phyloP scores from a whole-genome alignment of 306 rosid species.

The Begonia fuchsioides region DNA sequence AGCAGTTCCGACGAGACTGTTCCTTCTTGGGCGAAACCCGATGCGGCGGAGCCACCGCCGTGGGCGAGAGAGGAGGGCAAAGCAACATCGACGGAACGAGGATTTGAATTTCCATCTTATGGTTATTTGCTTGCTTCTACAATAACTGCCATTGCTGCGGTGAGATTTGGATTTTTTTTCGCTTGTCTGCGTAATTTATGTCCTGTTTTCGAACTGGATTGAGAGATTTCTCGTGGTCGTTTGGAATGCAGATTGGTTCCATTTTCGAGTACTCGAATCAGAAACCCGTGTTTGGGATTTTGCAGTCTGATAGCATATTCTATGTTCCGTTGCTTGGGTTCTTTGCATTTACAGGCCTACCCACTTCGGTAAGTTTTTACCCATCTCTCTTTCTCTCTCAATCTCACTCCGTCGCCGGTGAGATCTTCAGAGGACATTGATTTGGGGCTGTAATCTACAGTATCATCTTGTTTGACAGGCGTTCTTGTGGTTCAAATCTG shows the following conservation, averaged over 20 bases:
- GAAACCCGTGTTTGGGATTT: conserved; percentile 70
- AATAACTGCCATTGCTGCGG: conserved; percentile 90
- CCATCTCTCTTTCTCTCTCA: background rate
- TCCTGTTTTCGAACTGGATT: background rate
- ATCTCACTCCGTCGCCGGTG: background rate
- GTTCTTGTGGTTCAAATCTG: conserved; percentile 83
- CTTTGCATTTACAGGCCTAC: conserved; percentile 76
- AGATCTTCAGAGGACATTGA: background rate
- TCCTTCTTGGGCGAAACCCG: conserved; percentile 84
- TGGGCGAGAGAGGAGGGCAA: conserved; percentile 60
- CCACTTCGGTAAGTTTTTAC: conserved; percentile 51
- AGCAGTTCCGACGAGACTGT: conserved; percentile 62
- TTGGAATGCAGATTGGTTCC: conserved; percentile 59
- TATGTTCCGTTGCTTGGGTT: conserved; percentile 91
- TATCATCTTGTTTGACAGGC: conserved; percentile 25
- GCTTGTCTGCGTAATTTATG: background rate
- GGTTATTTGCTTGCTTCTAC: conserved; percentile 76
- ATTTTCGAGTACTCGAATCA: conserved; percentile 79
- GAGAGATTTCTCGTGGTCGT: background rate
- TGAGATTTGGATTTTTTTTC: conserved; percentile 24
- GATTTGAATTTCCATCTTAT: conserved; percentile 46
- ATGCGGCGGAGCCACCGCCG: conserved; percentile 85
- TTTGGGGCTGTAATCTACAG: background rate
- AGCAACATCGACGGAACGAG: conserved; percentile 18
- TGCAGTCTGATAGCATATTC: conserved; percentile 58